Conservation (phyloP, 352 stramenopile species). For the Phytophthora sojae region DNA sequence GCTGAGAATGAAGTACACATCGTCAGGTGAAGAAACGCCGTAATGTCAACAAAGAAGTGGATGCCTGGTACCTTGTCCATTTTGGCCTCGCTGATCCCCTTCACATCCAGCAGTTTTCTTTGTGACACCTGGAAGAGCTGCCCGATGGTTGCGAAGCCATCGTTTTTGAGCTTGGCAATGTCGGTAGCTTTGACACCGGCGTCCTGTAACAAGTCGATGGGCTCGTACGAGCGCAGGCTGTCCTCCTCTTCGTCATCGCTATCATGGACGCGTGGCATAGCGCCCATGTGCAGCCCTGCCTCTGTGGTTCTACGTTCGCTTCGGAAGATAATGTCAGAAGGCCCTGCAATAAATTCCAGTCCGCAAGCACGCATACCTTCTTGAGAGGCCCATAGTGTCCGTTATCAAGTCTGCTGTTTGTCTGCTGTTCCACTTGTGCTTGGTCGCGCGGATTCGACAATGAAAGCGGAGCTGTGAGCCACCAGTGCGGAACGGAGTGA, state of each 20-base stretch:
- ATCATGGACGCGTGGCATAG: slow-evolving; percentile 39
- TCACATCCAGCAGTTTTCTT: slow-evolving; percentile 73
- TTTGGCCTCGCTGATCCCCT: slow-evolving; percentile 91
- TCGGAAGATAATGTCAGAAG: slow-evolving; percentile 2
- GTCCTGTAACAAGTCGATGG: slow-evolving; percentile 79
- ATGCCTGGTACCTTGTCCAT: slow-evolving; percentile 68
- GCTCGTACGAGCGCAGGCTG: slow-evolving; percentile 67
- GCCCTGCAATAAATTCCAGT: background rate
- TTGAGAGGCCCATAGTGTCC: slow-evolving; percentile 22
- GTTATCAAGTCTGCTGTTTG: background rate
- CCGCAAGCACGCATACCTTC: slow-evolving; percentile 18
- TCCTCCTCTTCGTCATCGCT: slow-evolving; percentile 71
- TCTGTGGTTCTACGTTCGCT: slow-evolving; percentile 37
- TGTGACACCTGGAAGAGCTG: slow-evolving; percentile 86
- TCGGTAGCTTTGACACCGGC: slow-evolving; percentile 79
- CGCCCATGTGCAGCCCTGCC: slow-evolving; percentile 29
- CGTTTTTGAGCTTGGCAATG: slow-evolving; percentile 82
- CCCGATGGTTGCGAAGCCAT: slow-evolving; percentile 81
- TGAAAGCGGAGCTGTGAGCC: slow-evolving; percentile 1
- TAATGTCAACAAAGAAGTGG: background rate
- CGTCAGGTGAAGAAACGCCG: too few relatives aligned
- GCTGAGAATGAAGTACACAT: slow-evolving; percentile 9
- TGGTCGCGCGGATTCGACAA: slow-evolving; percentile 9
- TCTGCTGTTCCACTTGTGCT: slow-evolving; percentile 4
- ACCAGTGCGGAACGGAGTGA: slow-evolving; percentile 39